These are phyloP conservation scores for Zymoseptoria ardabiliae DNA, from an alignment of 2,329 filamentous ascomycete genomes.

Conservation along the genomic window DNA sequence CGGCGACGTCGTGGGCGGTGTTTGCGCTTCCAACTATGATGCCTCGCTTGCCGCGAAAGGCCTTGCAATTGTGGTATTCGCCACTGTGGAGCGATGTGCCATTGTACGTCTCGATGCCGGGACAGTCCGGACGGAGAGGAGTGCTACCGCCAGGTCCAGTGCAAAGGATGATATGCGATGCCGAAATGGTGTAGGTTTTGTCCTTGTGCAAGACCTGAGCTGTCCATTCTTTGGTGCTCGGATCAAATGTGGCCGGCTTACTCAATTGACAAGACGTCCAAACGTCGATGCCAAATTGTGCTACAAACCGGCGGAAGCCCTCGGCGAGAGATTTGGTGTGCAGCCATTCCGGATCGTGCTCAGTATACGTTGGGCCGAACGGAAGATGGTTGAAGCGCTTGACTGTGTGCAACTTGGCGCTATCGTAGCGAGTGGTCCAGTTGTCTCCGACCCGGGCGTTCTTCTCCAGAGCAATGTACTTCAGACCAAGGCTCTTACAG, in stretches of 20 bases:
- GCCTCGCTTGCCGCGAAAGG: slow-evolving; percentile 36
- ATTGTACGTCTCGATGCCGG: slow-evolving; percentile 25
- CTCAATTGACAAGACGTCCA: neutral
- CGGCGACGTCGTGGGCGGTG: slow-evolving; percentile 43
- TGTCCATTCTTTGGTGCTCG: neutral
- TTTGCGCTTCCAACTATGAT: slow-evolving; percentile 44
- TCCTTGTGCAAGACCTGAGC: neutral
- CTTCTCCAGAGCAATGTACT: slow-evolving; percentile 40
- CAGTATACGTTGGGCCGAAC: slow-evolving; percentile 29
- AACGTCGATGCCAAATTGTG: slow-evolving; percentile 33
- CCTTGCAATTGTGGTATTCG: slow-evolving; percentile 28
- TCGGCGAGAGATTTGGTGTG: slow-evolving; percentile 31
- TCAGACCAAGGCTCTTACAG: slow-evolving; percentile 37
- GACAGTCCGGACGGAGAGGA: slow-evolving; percentile 18
- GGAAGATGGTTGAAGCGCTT: slow-evolving; percentile 36
- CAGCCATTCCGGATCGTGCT: slow-evolving; percentile 20
- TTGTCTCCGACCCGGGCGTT: slow-evolving; percentile 38
- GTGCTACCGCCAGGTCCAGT: slow-evolving; percentile 28
- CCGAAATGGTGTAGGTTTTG: slow-evolving; percentile 2
- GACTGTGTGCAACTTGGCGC: slow-evolving; percentile 35
- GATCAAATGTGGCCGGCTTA: neutral
- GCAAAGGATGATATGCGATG: slow-evolving; percentile 29
- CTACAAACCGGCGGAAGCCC: slow-evolving; percentile 33
- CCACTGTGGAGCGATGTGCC: slow-evolving; percentile 33
- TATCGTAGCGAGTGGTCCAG: slow-evolving; percentile 42